Base-by-base conservation (phyloP, 176 grass and related monocot species). In the Carex kokanica region DNA sequence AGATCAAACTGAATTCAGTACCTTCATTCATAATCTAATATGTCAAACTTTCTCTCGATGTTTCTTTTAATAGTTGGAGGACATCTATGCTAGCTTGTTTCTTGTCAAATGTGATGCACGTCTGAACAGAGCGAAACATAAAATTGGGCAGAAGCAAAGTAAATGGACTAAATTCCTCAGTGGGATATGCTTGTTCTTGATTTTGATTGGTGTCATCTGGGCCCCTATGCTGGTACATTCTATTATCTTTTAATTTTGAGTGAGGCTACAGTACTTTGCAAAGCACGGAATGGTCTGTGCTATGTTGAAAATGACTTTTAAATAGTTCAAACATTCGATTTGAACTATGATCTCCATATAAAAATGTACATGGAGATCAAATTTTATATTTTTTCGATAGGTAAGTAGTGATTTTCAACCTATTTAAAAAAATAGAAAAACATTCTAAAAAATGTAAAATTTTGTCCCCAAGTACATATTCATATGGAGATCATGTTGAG, bases 131-230 rank as follows among this genome's bases (percentile, higher is more conserved):
- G 88, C 85, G 18, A 90, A 88, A 20, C 95, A 93, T 81, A 88
- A 53, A 78, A 91, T 81, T 68, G 95, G 95, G 20, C 87, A 98
- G 85, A 98, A 86, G 66, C 95, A 98, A 93, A 91, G 83, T 84
- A 98, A 98, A 90, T 86, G 91, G 89, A 98, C 95, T 78, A 98
- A 98, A 87, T 98, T 98, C 68, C 91, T 89, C 72, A 93, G 92
- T 84, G 95, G 95, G 58, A 94, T 98, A 87, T 98, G 95, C 88
- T 85, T 98, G 64, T 94, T 98, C 90, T 98, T 94, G 47, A 91
- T 98, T 88, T 84, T 98, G 88, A 94, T 98, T 54, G 91, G 95
- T 87, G 92, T 98, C 88, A 98, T 98, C 81, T 98, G 95, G 95
- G 90, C 95, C 81, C 95, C 95, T 86, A 98, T 98, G 95, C 88